Base-by-base conservation (phyloP, 345 rosid species). In the Aquilaria sinensis region DNA sequence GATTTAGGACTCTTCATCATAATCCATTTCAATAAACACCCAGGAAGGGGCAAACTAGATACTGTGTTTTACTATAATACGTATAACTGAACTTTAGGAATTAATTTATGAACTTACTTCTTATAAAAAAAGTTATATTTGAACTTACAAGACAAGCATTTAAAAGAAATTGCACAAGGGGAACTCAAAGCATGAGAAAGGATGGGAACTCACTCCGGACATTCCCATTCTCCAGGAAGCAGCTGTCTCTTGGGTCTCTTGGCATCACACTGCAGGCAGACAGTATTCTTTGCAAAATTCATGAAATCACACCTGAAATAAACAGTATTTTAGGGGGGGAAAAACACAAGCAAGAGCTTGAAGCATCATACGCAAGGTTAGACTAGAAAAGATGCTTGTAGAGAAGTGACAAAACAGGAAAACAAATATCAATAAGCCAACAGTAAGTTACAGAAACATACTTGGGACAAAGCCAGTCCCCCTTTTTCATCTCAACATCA, bases 141-240 rank as follows among this genome's bases (percentile, higher is more conserved):
- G 43, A 37, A 37, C 43, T 37, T 37, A 37, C 8, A 37, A 37
- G 43, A 2, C 5, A 37, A 23, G 23, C 23, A 23, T 23, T 23
- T 23, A 23, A 23, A 23, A 23, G 23, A 23, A 23, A 3, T 3
- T 37, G 5, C 43, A 5, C 43, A 37, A 5, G 43, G 43, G 43
- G 6, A 33, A n/a, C 16, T 47, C 31, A 48, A 31, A 29, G 23
- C 30, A 55, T 12, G 46, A 30, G 11, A 50, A 47, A 14, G 14
- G 53, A 61, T 53, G 2, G 34, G 66, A 77, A 75, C 99, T 77
- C 87, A 94, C 99, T 81, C 86, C 1, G 96, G 96, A 78, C 99
- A 94, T 80, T 90, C 99, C 99, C 99, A 94, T 80, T 94, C 99
- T 66, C 99, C 99, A 13, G 97, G 99, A 74, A 94, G 96, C 65